Evolutionary conservation across 2,329 filamentous ascomycete species (phyloP).

Genomic region (Ustilaginoidea virens): DNA sequence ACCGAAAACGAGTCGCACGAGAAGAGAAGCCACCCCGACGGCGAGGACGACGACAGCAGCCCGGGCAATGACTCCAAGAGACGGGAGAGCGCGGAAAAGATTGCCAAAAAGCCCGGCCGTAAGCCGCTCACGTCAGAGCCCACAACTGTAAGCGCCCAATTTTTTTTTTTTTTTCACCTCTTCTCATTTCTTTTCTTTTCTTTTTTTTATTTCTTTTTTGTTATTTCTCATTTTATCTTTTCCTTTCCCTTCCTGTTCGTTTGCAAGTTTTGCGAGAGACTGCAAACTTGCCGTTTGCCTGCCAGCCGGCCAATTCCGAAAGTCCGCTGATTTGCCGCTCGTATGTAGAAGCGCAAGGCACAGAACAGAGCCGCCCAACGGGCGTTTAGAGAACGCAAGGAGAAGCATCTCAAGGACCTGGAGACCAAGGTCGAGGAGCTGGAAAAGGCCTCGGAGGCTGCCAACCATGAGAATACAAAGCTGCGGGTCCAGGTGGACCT

Average conservation of each 20-base stretch:
- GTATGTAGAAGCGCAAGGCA: constrained; percentile 83
- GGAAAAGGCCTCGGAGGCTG: constrained; percentile 68
- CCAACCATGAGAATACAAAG: constrained; percentile 72
- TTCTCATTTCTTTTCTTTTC: too few relatives aligned
- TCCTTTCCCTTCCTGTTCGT: too few relatives aligned
- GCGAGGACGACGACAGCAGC: constrained; percentile 47
- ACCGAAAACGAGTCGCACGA: constrained; percentile 39
- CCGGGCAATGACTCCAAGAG: constrained; percentile 44
- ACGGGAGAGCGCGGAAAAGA: constrained; percentile 69
- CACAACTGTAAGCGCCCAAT: constrained; percentile 87
- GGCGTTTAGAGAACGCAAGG: constrained; percentile 87
- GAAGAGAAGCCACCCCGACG: constrained; percentile 59
- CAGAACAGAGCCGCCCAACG: constrained; percentile 88
- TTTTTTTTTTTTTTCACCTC: too few relatives aligned
- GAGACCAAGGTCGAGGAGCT: constrained; percentile 64
- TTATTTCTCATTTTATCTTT: too few relatives aligned
- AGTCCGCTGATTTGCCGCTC: too few relatives aligned
- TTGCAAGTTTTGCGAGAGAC: too few relatives aligned
- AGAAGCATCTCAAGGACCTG: constrained; percentile 75
- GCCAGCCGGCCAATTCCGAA: too few relatives aligned
- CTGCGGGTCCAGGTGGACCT: constrained; percentile 80
- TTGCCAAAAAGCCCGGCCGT: constrained; percentile 86
- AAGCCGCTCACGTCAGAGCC: constrained; percentile 94
- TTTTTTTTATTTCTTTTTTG: too few relatives aligned
- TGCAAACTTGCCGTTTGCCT: too few relatives aligned